A percentile compares a stretch with the other conserved stretches of the same genome.
These are phyloP conservation scores for Epichloe amarillans DNA, from an alignment of 2,329 filamentous ascomycete species.

Conservation along the genomic window DNA sequence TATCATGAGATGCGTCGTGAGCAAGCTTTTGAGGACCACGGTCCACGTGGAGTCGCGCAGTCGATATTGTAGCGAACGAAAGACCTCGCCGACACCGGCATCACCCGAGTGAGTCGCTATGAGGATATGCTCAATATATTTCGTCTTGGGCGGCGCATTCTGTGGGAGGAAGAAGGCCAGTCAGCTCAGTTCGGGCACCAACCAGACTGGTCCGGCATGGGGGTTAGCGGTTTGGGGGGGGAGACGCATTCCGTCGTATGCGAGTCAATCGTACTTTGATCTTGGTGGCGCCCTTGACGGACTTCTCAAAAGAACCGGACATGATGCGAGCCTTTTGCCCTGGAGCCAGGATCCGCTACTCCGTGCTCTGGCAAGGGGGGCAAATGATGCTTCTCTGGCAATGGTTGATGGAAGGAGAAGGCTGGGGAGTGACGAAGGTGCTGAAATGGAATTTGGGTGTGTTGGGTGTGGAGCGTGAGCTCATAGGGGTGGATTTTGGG, in stretches of 20 bases:
- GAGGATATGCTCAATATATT: conserved; percentile 97
- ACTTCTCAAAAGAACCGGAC: conserved; percentile 93
- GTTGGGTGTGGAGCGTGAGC: background rate
- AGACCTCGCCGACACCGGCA: conserved; percentile 88
- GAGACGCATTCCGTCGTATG: background rate
- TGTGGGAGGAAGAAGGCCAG: conserved; percentile 21
- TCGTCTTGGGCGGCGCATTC: conserved; percentile 94
- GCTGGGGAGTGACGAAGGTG: background rate
- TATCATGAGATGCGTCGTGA: conserved; percentile 95
- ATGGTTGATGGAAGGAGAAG: conserved; percentile 1
- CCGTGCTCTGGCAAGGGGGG: background rate
- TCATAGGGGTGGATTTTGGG: background rate
- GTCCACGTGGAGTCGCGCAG: conserved; percentile 97
- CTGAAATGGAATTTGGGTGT: background rate
- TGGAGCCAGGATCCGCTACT: background rate
- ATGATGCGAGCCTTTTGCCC: conserved; percentile 29
- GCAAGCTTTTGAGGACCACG: conserved; percentile 95
- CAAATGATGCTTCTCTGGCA: background rate
- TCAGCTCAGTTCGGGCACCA: background rate
- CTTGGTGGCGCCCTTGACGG: conserved; percentile 96
- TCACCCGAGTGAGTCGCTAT: conserved; percentile 91
- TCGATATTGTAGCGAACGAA: conserved; percentile 77
- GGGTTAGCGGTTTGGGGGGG: background rate
- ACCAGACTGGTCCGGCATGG: background rate
- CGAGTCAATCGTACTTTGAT: conserved; percentile 55